Conservation (phyloP, 179 eudicot species). For the Silene vulgaris region DNA sequence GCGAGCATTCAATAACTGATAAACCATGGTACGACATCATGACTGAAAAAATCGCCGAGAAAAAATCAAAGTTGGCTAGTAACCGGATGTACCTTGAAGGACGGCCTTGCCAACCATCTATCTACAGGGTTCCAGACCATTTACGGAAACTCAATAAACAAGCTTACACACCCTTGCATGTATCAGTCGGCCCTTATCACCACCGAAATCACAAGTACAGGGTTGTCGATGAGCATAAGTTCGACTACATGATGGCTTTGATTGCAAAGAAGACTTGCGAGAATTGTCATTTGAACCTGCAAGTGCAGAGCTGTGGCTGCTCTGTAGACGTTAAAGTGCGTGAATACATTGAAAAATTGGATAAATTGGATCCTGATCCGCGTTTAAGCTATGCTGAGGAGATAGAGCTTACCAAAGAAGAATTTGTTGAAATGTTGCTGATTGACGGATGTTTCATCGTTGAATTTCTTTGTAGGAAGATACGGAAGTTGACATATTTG, state of each 20-base stretch:
- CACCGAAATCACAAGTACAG: constrained; percentile 14
- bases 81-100: neutral
- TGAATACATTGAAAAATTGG: neutral
- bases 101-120: constrained; percentile 12
- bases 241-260: constrained; percentile 13
- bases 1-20: neutral
- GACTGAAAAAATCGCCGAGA: neutral
- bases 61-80: neutral
- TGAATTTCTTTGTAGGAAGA: constrained; percentile 20
- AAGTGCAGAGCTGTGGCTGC: neutral
- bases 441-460: constrained; percentile 24
- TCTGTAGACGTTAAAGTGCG: neutral
- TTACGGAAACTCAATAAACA: constrained; percentile 15
- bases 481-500: neutral
- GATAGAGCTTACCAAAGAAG: neutral
- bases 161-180: constrained; percentile 23
- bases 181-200: constrained; percentile 24
- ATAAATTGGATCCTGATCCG: neutral
- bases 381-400: constrained; percentile 17
- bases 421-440: constrained; percentile 17
- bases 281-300: neutral
- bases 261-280: constrained; percentile 3
- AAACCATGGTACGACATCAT: neutral
- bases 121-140: constrained; percentile 20
- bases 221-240: constrained; percentile 18